Evolutionary conservation across 495 filamentous ascomycete genomes (phyloP), one percentile per base, ranked within the genome.

Genomic region (Xanthoparmelia taractica): DNA sequence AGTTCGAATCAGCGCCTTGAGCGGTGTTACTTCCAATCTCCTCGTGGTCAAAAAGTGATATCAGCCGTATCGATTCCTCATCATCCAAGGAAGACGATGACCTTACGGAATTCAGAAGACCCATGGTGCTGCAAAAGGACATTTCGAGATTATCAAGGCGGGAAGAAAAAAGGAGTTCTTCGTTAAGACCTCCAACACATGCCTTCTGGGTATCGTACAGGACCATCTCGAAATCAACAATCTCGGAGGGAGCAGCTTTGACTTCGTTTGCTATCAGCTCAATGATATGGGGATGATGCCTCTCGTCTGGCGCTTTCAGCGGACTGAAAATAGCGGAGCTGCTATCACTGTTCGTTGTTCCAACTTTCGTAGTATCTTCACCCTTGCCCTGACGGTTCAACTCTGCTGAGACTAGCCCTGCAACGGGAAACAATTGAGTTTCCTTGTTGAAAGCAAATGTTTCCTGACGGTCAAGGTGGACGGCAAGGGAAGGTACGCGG

Each of bases 21-120:
- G 94, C 92, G 12, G 89, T 93, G 40, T 80, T 82, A 66, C 89
- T 95, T 55, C 94, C 95, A 69, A 97, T 92, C 70, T 99, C 94
- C 73, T 99, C 94, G 77, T 99, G 94, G 73, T 99, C 94, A 73
- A 97, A 99, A 68, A 92, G 85, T 29, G 91, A 85, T 69, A 96
- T 87, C 15, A 99, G 79, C 31, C 94, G 91, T 69, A 97, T 96
- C 45, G 82, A 84, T 4, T 83, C 75, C 67, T 97, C 94, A 23
- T 87, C 73, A 37, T 91, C 84, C 38, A 97, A 80, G 1, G 83
- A 75, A 2, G 79, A 75, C 5, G 79, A 66, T 7, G 81, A 75
- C n/a, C 75, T 75, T n/a, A 93, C 74, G 1, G 91, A 96, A 45
- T 86, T 80, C 68, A 97, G 91, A 61, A 99, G 79, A 65, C 88